Conservation (phyloP, 2,329 filamentous ascomycete species). For the Fusarium lateritium region DNA sequence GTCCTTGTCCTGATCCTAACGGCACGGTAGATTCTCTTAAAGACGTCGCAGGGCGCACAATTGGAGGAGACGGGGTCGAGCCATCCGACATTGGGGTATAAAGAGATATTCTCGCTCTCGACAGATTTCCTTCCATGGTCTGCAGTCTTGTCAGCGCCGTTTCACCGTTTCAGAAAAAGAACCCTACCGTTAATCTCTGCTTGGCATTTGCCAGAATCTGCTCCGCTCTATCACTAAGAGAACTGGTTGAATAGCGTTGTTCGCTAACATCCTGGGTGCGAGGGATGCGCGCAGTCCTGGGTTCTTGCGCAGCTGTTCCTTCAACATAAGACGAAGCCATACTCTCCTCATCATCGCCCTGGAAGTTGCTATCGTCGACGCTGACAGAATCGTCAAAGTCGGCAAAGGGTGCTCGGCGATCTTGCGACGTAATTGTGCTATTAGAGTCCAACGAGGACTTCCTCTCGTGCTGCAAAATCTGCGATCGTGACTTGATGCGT, state of each 20-base stretch:
- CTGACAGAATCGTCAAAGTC: slow-evolving; percentile 75
- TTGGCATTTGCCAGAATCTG: slow-evolving; percentile 95
- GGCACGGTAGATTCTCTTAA: slow-evolving; percentile 41
- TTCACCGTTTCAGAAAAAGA: background rate
- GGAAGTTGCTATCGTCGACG: slow-evolving; percentile 75
- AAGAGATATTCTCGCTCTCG: slow-evolving; percentile 80
- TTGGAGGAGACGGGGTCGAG: slow-evolving; percentile 68
- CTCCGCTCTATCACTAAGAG: slow-evolving; percentile 86
- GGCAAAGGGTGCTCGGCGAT: slow-evolving; percentile 65
- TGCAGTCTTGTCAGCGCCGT: slow-evolving; percentile 56
- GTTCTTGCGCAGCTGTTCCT: slow-evolving; percentile 55
- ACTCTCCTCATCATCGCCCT: slow-evolving; percentile 78
- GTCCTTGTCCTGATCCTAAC: slow-evolving; percentile 44
- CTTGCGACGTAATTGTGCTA: slow-evolving; percentile 71
- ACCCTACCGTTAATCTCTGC: slow-evolving; percentile 83
- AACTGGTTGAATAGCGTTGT: slow-evolving; percentile 78
- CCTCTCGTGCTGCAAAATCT: slow-evolving; percentile 62
- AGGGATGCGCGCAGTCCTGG: slow-evolving; percentile 23
- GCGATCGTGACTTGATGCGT: slow-evolving; percentile 61
- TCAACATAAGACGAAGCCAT: slow-evolving; percentile 70
- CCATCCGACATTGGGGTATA: slow-evolving; percentile 60
- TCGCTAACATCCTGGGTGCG: slow-evolving; percentile 54
- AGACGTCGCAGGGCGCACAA: slow-evolving; percentile 52
- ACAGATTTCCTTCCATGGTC: slow-evolving; percentile 95
- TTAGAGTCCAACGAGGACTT: slow-evolving; percentile 72